Percentiles rank a stretch among this genome's conserved stretches.
phyloP scores from a whole-genome alignment of 345 rosid genomes.

The Euphorbia lathyris region DNA sequence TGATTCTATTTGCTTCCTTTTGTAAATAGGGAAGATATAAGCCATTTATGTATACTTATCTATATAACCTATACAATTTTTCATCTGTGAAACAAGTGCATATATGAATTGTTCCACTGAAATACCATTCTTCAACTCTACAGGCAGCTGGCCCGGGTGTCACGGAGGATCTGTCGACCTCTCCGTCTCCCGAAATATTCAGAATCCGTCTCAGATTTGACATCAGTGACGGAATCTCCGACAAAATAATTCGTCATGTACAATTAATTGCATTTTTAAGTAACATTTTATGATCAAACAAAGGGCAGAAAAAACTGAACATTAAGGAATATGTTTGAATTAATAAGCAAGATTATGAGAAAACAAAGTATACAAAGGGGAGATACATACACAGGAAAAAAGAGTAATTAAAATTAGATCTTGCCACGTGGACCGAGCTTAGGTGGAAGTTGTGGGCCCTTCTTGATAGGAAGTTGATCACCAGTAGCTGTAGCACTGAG shows the following conservation, averaged over 20 bases:
- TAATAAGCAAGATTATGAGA: constrained; percentile 14
- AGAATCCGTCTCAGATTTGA: too few species aligned
- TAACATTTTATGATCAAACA: neutral
- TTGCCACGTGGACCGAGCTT: constrained; percentile 92
- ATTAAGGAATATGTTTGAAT: constrained; percentile 7
- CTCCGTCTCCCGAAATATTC: too few species aligned
- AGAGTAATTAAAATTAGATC: constrained; percentile 41
- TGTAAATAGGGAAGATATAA: constrained; percentile 23
- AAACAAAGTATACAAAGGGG: constrained; percentile 15
- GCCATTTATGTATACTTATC: constrained; percentile 5
- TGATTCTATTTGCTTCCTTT: constrained; percentile 18
- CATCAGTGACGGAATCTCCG: too few species aligned
- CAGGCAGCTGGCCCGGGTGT: too few species aligned
- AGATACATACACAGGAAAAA: constrained; percentile 28
- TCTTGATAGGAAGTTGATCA: constrained; percentile 80
- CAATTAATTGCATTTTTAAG: neutral
- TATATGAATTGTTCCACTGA: constrained; percentile 21
- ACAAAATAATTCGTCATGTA: too few species aligned
- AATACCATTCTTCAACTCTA: constrained; percentile 1
- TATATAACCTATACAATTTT: constrained; percentile 20
- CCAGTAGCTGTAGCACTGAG: constrained; percentile 63
- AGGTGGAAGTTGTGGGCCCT: constrained; percentile 90
- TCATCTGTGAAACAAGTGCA: constrained; percentile 11
- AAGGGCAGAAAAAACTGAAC: neutral
- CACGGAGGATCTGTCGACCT: too few species aligned